Evolutionary conservation across 331 rosid species (phyloP).

Genomic region (Acacia concinna): DNA sequence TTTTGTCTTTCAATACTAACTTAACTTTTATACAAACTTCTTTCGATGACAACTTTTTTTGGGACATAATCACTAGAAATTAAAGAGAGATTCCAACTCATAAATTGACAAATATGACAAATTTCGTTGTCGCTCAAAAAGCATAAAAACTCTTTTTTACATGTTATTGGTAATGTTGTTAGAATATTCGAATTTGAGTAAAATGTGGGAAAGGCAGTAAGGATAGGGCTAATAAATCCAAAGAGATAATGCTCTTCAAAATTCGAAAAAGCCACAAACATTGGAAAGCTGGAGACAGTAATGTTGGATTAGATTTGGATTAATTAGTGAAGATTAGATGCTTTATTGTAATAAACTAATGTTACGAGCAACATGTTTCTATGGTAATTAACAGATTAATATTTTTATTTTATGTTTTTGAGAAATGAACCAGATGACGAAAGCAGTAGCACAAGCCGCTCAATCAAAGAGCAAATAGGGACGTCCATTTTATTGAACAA

Average conservation of each 20-base stretch:
- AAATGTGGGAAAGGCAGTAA: neutral
- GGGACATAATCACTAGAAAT: neutral
- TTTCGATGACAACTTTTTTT: neutral
- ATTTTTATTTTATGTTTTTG: neutral
- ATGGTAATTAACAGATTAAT: neutral
- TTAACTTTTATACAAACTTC: neutral
- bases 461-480: slow-evolving; percentile 24
- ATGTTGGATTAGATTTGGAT: slow-evolving; percentile 30
- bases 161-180: neutral
- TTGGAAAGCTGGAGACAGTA: slow-evolving; percentile 22
- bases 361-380: neutral
- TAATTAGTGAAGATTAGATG: neutral
- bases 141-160: neutral
- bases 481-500: slow-evolving; percentile 38
- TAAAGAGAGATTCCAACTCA: slow-evolving; percentile 1
- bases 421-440: slow-evolving; percentile 46
- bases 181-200: slow-evolving; percentile 8
- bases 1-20: neutral
- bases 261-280: slow-evolving; percentile 21
- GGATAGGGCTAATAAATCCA: neutral
- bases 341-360: slow-evolving; percentile 16
- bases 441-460: slow-evolving; percentile 42
- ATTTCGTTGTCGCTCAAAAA: neutral
- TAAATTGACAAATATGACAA: neutral
- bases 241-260: slow-evolving; percentile 20